Evolutionary conservation across 2,329 filamentous ascomycete species (phyloP), one percentile per base, ranked within the genome.

Genomic region (Fusarium protoensiforme): DNA sequence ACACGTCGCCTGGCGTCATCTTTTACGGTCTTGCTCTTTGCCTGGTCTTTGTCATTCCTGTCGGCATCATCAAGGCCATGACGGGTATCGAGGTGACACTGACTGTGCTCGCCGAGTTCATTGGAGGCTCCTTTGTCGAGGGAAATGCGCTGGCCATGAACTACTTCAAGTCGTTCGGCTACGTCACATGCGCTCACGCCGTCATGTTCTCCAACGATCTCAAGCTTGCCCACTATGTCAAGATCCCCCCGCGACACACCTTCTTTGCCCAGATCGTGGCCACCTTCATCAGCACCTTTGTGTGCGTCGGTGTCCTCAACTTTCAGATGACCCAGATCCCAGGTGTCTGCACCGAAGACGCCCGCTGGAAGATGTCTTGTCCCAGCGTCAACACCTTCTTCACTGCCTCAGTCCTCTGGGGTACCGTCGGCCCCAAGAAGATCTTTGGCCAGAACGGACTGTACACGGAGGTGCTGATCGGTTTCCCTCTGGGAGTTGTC

Each of bases 61-160:
- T 84, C 5, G 85, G 85, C 5, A 84, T 87, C 41, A 81, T 86
- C 63, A 77, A 79, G 29, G 81, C 84, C 31, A 86, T 83, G 46
- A 87, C 84, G 0, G 84, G 83, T 1, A 78, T 83, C 22, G 78
- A 83, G 36, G 80, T 84, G 20, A 82, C 81, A 2, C 77, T 86
- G 24, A 86, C 86, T 61, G 85, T 87, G 3, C 69, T 87, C 11
- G 83, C 85, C 18, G 85, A 87, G 75, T 83, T 86, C 31, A 84
- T 87, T 16, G 85, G 83, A 29, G 85, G 85, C 5, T 79, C 81
- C 2, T 82, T 81, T 70, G 80, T 83, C 4, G 75, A 81, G 7
- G 85, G 85, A 20, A 85, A 85, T 57, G 83, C 85, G 1, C 73
- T 86, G 18, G 84, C 82, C 59, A 84, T 86, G 80, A 85, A 83